Conservation (phyloP, 495 filamentous ascomycete genomes). For the Aspergillus kassunensis region DNA sequence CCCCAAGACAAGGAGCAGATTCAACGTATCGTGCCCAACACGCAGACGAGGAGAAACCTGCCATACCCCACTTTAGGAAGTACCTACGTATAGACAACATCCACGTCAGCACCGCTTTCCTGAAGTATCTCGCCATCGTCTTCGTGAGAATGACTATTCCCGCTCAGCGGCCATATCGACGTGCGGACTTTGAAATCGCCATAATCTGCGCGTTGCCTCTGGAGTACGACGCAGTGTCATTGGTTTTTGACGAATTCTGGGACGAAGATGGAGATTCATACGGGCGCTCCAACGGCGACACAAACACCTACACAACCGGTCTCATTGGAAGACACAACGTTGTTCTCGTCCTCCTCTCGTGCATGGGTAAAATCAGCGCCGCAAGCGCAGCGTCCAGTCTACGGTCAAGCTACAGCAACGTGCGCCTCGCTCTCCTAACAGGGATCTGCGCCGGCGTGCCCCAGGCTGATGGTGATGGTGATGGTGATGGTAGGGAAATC, state of each 20-base stretch:
- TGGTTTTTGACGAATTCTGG: neutral
- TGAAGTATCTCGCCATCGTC: too few species aligned
- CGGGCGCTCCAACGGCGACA: conserved; percentile 6
- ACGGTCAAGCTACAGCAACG: conserved; percentile 5
- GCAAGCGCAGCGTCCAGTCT: conserved; percentile 4
- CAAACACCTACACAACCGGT: conserved; percentile 17
- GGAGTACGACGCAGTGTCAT: neutral
- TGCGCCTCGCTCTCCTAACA: conserved; percentile 11
- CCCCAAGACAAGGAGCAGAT: too few species aligned
- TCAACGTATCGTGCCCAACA: too few species aligned
- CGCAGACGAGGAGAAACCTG: too few species aligned
- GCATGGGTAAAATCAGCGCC: conserved; percentile 25
- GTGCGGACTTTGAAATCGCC: neutral
- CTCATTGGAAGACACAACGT: conserved; percentile 24
- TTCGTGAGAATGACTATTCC: too few species aligned
- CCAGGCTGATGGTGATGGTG: too few species aligned
- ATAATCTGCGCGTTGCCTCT: neutral
- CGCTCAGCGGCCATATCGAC: neutral
- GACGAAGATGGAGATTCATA: neutral
- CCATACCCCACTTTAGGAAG: too few species aligned
- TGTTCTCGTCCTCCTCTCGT: conserved; percentile 21
- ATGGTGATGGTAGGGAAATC: neutral
- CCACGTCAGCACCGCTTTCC: too few species aligned
- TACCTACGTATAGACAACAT: too few species aligned
- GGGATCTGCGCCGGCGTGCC: neutral